Conservation (phyloP, 2,329 filamentous ascomycete genomes). For the Fusarium nisikadoi region DNA sequence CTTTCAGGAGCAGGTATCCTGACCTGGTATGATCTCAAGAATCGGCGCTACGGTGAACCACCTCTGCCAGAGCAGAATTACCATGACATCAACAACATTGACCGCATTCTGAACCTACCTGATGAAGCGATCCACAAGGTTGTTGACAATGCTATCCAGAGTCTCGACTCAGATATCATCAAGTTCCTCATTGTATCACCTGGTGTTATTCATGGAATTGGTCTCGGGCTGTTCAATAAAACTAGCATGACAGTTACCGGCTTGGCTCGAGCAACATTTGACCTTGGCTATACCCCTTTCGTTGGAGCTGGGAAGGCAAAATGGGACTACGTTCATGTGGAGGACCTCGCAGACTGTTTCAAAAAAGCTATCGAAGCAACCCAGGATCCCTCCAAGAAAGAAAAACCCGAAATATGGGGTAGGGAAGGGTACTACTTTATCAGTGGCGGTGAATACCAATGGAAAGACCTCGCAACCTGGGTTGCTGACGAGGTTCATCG, state of each 20-base stretch:
- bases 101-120: constrained; percentile 65
- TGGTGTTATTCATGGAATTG: constrained; percentile 63
- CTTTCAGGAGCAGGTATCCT: constrained; percentile 62
- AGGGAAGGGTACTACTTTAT: constrained; percentile 73
- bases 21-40: constrained; percentile 56
- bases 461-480: constrained; percentile 67
- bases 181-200: constrained; percentile 60
- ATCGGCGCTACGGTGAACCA: constrained; percentile 56
- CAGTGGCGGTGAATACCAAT: constrained; percentile 63
- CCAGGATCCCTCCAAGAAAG: constrained; percentile 64
- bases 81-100: constrained; percentile 68
- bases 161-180: constrained; percentile 50
- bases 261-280: constrained; percentile 54
- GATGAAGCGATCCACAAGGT: constrained; percentile 70
- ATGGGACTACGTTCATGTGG: constrained; percentile 65
- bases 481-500: constrained; percentile 64
- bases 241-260: constrained; percentile 61
- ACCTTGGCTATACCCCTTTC: constrained; percentile 56
- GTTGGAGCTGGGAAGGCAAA: constrained; percentile 57
- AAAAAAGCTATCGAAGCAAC: constrained; percentile 59
- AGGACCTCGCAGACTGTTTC: constrained; percentile 59
- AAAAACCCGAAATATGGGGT: constrained; percentile 72
- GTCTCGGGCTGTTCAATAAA: constrained; percentile 60
- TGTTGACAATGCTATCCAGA: constrained; percentile 74
- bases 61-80: constrained; percentile 60